Percentiles rank a stretch among this genome's conserved stretches.
phyloP scores from a whole-genome alignment of 495 filamentous ascomycete genomes.

The Parmelia sp. region DNA sequence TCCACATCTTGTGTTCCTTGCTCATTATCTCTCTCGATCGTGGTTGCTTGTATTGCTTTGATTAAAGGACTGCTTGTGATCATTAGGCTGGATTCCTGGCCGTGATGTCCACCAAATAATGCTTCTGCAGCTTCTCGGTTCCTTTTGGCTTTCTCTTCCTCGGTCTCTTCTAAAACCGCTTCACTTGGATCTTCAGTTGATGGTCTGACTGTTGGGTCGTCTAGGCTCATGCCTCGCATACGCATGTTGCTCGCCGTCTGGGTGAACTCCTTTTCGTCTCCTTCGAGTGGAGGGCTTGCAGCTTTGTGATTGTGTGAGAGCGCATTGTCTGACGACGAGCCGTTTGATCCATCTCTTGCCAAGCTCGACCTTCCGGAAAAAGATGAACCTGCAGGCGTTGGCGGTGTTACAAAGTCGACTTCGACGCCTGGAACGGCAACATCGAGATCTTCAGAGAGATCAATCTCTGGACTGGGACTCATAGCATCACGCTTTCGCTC shows the following conservation, averaged over 20 bases:
- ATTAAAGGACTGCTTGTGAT: constrained; percentile 37
- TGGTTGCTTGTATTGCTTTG: constrained; percentile 24
- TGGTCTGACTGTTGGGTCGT: constrained; percentile 36
- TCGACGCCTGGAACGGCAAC: constrained; percentile 32
- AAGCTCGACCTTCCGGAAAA: constrained; percentile 45
- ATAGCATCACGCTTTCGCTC: constrained; percentile 65
- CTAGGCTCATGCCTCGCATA: constrained; percentile 56
- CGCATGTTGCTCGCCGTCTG: constrained; percentile 85
- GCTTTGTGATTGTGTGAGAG: constrained; percentile 60
- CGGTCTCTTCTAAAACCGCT: constrained; percentile 36
- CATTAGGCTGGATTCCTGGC: constrained; percentile 18
- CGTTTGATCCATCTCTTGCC: constrained; percentile 28
- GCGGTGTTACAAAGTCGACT: constrained; percentile 46
- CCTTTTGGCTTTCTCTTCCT: constrained; percentile 40
- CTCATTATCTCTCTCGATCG: constrained; percentile 18
- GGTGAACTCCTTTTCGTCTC: constrained; percentile 94
- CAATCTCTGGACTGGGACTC: constrained; percentile 87
- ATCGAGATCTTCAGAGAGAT: constrained; percentile 83
- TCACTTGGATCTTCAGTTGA: constrained; percentile 27
- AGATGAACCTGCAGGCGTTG: constrained; percentile 52
- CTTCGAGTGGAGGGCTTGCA: constrained; percentile 80
- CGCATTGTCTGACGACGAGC: constrained; percentile 36
- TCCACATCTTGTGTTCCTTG: constrained; percentile 36
- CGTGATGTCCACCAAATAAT: constrained; percentile 47
- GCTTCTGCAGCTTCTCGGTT: constrained; percentile 47